phyloP scores from a whole-genome alignment of 2,329 filamentous ascomycete genomes.

The Pseudogymnoascus sp. region DNA sequence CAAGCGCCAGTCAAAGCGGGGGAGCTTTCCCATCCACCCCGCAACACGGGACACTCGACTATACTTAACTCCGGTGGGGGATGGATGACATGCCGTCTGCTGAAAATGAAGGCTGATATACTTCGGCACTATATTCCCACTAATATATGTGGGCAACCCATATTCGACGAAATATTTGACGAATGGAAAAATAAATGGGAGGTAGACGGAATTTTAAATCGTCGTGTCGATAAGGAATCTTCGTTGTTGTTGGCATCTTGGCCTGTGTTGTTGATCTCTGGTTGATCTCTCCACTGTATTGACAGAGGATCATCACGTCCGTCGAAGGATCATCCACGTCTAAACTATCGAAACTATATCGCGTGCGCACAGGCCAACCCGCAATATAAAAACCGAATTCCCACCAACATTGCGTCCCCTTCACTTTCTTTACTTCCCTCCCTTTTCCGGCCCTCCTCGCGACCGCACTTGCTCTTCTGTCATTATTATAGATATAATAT shows the following conservation, averaged over 20 bases:
- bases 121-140: not conserved
- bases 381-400: not conserved
- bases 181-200: not conserved
- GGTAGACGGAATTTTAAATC: not conserved
- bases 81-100: not conserved
- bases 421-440: not conserved
- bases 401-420: not conserved
- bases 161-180: not conserved
- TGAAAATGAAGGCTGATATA: not conserved
- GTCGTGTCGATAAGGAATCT: not conserved
- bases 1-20: not conserved
- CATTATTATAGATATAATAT: not conserved
- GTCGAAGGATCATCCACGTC: not conserved
- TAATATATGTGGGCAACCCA: not conserved
- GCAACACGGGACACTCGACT: not conserved
- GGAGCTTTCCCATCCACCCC: not conserved
- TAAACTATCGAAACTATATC: not conserved
- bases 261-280: not conserved
- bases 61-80: too few species aligned
- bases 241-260: not conserved
- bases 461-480: too few species aligned
- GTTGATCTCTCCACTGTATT: not conserved
- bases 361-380: not conserved
- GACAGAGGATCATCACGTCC: not conserved
- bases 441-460: not conserved